phyloP scores from a whole-genome alignment of 2,329 filamentous ascomycete species.

The Tolypocladium album region DNA sequence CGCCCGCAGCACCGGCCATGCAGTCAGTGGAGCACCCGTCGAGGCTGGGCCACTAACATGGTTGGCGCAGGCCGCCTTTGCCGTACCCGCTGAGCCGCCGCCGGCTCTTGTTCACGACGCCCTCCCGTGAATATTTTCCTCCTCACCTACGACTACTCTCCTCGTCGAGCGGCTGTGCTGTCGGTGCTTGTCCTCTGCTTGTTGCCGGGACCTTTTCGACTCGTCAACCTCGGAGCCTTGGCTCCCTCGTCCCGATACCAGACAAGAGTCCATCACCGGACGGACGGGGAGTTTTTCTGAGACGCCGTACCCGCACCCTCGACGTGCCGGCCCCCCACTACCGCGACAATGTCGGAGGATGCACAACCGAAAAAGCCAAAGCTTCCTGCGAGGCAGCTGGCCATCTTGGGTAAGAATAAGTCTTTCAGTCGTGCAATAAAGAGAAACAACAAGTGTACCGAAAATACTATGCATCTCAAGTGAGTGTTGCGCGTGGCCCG shows the following conservation, averaged over 20 bases:
- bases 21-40: not conserved
- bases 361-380: constrained; percentile 38
- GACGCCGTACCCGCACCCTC: not conserved
- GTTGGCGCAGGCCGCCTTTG: not conserved
- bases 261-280: not conserved
- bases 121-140: not conserved
- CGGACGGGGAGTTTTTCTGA: not conserved
- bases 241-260: not conserved
- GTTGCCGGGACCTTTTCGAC: not conserved
- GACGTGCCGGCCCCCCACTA: not conserved
- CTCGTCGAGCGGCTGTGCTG: not conserved
- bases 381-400: constrained; percentile 66
- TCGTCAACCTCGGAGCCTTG: too few relatives aligned
- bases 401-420: constrained; percentile 58
- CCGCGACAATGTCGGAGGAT: not conserved
- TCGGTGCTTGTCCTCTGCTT: not conserved
- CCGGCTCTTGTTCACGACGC: not conserved
- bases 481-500: not conserved
- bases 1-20: not conserved
- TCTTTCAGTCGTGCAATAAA: not conserved
- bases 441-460: not conserved
- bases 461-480: not conserved
- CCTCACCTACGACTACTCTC: not conserved
- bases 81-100: not conserved
- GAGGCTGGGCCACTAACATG: not conserved